Evolutionary conservation across 371 early-diverging fungal genomes (phyloP).

Genomic region (Apophysomyces variabilis): DNA sequence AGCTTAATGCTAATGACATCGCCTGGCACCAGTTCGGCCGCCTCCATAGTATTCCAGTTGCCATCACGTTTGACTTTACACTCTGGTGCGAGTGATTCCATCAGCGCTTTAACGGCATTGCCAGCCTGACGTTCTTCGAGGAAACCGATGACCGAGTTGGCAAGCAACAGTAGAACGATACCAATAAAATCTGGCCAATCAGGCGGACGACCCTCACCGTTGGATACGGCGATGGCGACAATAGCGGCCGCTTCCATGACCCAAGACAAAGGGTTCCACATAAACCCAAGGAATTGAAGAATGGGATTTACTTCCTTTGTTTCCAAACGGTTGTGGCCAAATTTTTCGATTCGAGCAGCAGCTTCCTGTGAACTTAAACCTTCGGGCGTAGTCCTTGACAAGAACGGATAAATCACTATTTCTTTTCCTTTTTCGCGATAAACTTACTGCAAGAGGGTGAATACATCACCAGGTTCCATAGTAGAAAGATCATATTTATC

Average conservation of each 20-base stretch:
- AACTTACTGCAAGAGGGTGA: conserved; percentile 67
- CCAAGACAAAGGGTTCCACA: conserved; percentile 82
- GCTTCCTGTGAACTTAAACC: conserved; percentile 71
- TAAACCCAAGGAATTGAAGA: conserved; percentile 84
- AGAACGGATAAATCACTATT: too few relatives aligned
- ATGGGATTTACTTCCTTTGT: conserved; percentile 80
- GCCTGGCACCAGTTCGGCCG: conserved; percentile 69
- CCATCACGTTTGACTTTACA: conserved; percentile 71
- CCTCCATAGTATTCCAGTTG: conserved; percentile 57
- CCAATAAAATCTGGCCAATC: conserved; percentile 88
- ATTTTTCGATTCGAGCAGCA: conserved; percentile 60
- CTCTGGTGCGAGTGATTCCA: conserved; percentile 75
- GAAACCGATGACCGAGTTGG: conserved; percentile 87
- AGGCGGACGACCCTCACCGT: conserved; percentile 64
- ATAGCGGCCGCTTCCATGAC: conserved; percentile 83
- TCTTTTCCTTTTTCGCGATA: background rate
- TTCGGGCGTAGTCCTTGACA: conserved; percentile 49
- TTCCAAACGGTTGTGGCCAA: conserved; percentile 71
- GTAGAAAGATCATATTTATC: conserved; percentile 78
- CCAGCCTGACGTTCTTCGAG: conserved; percentile 83
- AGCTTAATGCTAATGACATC: conserved; percentile 75
- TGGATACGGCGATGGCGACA: conserved; percentile 72
- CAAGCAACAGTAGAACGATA: conserved; percentile 77
- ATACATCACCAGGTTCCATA: conserved; percentile 73
- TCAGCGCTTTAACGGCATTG: conserved; percentile 77